phyloP scores from a whole-genome alignment of 2,329 filamentous ascomycete genomes.

The Phaeosphaeriaceae sp. region DNA sequence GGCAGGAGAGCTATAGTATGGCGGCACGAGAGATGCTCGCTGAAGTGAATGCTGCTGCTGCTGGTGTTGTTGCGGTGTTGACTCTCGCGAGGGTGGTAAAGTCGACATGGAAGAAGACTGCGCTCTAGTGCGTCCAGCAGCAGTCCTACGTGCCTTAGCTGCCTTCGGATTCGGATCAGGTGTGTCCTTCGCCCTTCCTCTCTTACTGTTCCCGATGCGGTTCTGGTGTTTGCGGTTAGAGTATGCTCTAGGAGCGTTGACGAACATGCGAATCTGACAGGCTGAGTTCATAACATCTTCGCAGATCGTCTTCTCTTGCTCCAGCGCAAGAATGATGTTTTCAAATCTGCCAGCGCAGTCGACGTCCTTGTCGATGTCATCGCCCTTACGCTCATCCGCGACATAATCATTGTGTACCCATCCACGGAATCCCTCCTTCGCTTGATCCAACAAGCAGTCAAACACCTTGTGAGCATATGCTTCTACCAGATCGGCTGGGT shows the following conservation, averaged over 20 bases:
- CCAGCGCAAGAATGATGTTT: conserved; percentile 38
- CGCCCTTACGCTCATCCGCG: conserved; percentile 43
- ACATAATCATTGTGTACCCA: conserved; percentile 47
- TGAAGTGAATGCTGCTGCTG: not conserved
- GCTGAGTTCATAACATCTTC: conserved; percentile 47
- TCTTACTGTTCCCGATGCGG: conserved; percentile 43
- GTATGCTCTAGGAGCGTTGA: conserved; percentile 45
- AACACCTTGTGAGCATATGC: conserved; percentile 44
- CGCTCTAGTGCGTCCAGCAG: conserved; percentile 6
- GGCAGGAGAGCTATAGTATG: conserved; percentile 8
- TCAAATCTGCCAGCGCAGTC: conserved; percentile 37
- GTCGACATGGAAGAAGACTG: conserved; percentile 14
- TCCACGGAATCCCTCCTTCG: conserved; percentile 40
- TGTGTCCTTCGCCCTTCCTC: conserved; percentile 28
- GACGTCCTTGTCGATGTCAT: conserved; percentile 41
- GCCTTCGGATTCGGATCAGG: conserved; percentile 8
- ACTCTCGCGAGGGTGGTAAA: conserved; percentile 6
- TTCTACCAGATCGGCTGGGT: conserved; percentile 38
- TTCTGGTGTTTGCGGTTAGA: conserved; percentile 43
- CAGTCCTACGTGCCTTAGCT: conserved; percentile 15
- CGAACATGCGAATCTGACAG: conserved; percentile 47
- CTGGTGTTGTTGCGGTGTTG: conserved; percentile 11
- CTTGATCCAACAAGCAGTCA: conserved; percentile 39
- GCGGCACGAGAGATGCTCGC: not conserved
- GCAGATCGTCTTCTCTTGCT: conserved; percentile 46